Evolutionary conservation across 2,329 filamentous ascomycete species (phyloP), one percentile per base, ranked within the genome.

Genomic region (Raffaelea albimanens): DNA sequence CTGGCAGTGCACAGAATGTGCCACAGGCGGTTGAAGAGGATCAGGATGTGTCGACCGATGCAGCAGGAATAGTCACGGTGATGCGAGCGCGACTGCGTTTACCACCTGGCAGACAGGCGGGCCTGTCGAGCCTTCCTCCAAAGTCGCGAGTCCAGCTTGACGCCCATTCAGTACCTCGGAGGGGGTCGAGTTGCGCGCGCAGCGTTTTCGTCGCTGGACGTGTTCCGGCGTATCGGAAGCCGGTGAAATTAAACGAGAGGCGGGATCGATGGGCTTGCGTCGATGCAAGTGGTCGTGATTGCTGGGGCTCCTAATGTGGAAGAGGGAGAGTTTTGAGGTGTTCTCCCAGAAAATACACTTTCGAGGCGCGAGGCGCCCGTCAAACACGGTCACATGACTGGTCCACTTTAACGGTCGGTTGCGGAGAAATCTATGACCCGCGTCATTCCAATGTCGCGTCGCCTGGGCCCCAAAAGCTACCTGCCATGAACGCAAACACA

Each of bases 91-190:
- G 20, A 10, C 10, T 21, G 39, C 45, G 43, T 33, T 34, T 41
- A 39, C 49, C 41, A 45, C 50, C 48, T 55, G 52, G 63, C 63
- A 69, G 68, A 68, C 72, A 67, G 64, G 61, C 63, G 65, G 68
- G 73, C 73, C 72, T 67, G 67, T 67, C 64, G 67, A 64, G 61
- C 63, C 61, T 57, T 59, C 63, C 60, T 29, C 25, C 25, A 63
- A 61, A 61, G 22, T 43, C 45, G 25, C 34, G 31, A 22, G n/a
- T 29, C 48, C 22, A 16, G 31, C 23, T 23, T 31, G 46, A 50
- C 23, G 19, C 48, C 50, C 53, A 55, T 55, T 20, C 50, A 52
- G 45, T 44, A 20, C 10, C 4, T 9, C 25, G 41, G 4, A 23
- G 16, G 14, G 11, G 14, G 13, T 13, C 41, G 25, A 5, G 5